phyloP scores from a whole-genome alignment of 2,329 filamentous ascomycete genomes.

The Colletotrichum limetticola region DNA sequence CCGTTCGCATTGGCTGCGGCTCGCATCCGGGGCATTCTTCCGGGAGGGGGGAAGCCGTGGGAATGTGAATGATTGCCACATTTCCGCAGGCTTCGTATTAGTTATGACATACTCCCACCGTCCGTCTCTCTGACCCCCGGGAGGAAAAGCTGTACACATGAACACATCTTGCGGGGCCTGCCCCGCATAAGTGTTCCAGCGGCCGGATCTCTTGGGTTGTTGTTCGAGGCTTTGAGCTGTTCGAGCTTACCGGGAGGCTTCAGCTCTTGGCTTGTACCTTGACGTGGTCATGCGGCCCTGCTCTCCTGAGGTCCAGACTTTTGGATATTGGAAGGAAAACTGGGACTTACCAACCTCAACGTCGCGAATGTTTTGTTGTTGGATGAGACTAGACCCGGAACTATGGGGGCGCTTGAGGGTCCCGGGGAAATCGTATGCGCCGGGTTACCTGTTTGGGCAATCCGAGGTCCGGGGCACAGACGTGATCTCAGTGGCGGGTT shows the following conservation, averaged over 20 bases:
- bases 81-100: slow-evolving; percentile 21
- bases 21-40: neutral
- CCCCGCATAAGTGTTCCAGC: neutral
- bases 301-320: neutral
- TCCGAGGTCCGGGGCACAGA: slow-evolving; percentile 11
- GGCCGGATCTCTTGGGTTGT: neutral
- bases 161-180: neutral
- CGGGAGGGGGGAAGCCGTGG: neutral
- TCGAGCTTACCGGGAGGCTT: neutral
- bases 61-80: neutral
- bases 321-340: neutral
- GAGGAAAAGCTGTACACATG: neutral
- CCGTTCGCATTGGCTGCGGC: neutral
- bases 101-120: slow-evolving; percentile 7
- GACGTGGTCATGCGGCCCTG: neutral
- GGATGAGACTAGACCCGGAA: slow-evolving; percentile 4
- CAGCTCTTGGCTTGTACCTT: slow-evolving; percentile 1
- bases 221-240: neutral
- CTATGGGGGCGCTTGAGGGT: slow-evolving; percentile 2
- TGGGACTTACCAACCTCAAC: slow-evolving; percentile 6
- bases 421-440: slow-evolving; percentile 15
- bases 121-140: neutral
- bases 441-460: slow-evolving; percentile 29
- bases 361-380: slow-evolving; percentile 5
- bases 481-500: neutral